These are phyloP conservation scores for Hymenoscyphus repandus DNA, from an alignment of 2,329 filamentous ascomycete genomes.

Conservation along the genomic window DNA sequence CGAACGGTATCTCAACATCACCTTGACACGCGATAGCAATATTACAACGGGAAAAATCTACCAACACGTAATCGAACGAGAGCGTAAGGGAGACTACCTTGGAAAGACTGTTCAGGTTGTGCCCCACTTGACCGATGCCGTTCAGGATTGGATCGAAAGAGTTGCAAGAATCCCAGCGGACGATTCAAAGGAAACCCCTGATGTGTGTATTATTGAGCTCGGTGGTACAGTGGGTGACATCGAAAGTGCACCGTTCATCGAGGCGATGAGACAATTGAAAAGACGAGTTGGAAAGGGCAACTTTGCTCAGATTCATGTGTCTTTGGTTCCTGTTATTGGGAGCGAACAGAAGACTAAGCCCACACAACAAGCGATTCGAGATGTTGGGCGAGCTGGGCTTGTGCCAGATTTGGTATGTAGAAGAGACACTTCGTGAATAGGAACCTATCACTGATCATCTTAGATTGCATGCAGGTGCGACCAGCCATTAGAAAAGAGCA, in stretches of 20 bases:
- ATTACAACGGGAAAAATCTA: conserved; percentile 98
- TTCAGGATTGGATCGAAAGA: conserved; percentile 87
- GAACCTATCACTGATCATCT: background rate
- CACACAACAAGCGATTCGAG: conserved; percentile 83
- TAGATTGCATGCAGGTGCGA: conserved; percentile 92
- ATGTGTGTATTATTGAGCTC: conserved; percentile 82
- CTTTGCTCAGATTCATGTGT: conserved; percentile 81
- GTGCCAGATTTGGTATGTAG: conserved; percentile 24
- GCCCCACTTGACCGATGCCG: conserved; percentile 85
- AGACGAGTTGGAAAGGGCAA: conserved; percentile 69
- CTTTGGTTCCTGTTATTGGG: conserved; percentile 66
- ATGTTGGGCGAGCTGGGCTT: conserved; percentile 61
- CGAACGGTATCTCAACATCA: conserved; percentile 76
- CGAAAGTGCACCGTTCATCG: conserved; percentile 81
- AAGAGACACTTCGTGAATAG: background rate
- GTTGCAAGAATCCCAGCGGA: conserved; percentile 84
- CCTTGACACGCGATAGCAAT: conserved; percentile 81
- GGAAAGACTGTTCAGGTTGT: conserved; percentile 88
- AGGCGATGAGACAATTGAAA: conserved; percentile 76
- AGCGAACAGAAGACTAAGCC: conserved; percentile 94
- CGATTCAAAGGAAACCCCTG: conserved; percentile 73
- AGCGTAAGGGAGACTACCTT: conserved; percentile 61
- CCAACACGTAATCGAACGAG: conserved; percentile 74
- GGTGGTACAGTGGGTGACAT: conserved; percentile 74
- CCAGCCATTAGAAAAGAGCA: conserved; percentile 63